Evolutionary conservation across 306 rosid species (phyloP).

Genomic region (Adenanthera pavonina): DNA sequence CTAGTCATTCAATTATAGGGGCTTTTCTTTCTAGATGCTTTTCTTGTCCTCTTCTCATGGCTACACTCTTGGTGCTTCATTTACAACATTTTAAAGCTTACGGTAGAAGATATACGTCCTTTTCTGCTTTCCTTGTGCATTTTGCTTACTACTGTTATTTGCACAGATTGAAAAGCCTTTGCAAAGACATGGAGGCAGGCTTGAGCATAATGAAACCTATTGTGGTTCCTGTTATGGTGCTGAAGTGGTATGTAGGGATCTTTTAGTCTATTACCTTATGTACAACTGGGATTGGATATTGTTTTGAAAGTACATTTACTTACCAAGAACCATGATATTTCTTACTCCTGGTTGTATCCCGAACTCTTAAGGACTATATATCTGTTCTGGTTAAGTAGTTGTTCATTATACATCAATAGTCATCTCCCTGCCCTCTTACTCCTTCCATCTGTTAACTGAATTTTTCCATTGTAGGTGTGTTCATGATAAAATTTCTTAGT

Average conservation of each 20-base stretch:
- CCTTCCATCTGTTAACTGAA: background rate
- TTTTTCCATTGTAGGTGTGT: slow-evolving; percentile 17
- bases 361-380: slow-evolving; percentile 4
- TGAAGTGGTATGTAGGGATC: slow-evolving; percentile 67
- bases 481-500: slow-evolving; percentile 5
- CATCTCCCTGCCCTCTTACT: slow-evolving; percentile 20
- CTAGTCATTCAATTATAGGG: background rate
- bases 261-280: slow-evolving; percentile 20
- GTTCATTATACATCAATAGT: slow-evolving; percentile 24
- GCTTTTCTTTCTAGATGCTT: slow-evolving; percentile 12
- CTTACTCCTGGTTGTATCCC: background rate
- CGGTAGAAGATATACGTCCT: slow-evolving; percentile 12
- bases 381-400: slow-evolving; percentile 19
- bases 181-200: slow-evolving; percentile 98
- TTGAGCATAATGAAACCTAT: slow-evolving; percentile 97
- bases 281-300: slow-evolving; percentile 24
- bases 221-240: slow-evolving; percentile 98
- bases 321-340: slow-evolving; percentile 10
- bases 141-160: slow-evolving; percentile 34
- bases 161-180: slow-evolving; percentile 90
- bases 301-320: slow-evolving; percentile 4
- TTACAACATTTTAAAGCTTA: background rate
- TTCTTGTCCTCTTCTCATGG: slow-evolving; percentile 17
- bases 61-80: background rate
- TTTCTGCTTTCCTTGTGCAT: slow-evolving; percentile 28